Evolutionary conservation across 352 stramenopile genomes (phyloP).

Genomic region (Phytophthora chlamydospora): DNA sequence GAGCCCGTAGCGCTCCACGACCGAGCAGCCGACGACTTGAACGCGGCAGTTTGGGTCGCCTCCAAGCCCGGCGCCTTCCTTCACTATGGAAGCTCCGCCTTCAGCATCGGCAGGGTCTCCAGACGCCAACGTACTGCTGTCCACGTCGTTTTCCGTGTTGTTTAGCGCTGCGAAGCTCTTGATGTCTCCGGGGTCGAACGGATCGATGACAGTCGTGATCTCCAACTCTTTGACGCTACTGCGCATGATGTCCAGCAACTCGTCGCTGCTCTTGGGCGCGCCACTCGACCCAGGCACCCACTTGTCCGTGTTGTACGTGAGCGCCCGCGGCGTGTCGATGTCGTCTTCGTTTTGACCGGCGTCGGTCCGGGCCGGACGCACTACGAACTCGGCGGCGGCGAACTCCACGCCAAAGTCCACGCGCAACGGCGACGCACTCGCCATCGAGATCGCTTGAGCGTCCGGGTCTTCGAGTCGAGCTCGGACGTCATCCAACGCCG

Average conservation of each 20-base stretch:
- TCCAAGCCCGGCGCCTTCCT: conserved; percentile 31
- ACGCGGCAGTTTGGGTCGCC: conserved; percentile 53
- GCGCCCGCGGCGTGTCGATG: conserved; percentile 16
- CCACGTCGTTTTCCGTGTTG: conserved; percentile 48
- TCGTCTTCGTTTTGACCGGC: conserved; percentile 16
- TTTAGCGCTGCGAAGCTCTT: conserved; percentile 58
- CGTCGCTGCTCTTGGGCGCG: conserved; percentile 59
- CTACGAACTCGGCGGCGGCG: conserved; percentile 61
- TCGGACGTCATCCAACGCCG: conserved; percentile 51
- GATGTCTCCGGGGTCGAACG: conserved; percentile 63
- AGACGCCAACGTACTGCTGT: neutral
- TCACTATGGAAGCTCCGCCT: neutral
- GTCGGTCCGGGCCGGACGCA: conserved; percentile 5
- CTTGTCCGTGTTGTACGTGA: conserved; percentile 74
- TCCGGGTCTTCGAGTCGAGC: conserved; percentile 38
- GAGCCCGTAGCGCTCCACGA: conserved; percentile 47
- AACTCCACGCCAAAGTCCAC: conserved; percentile 74
- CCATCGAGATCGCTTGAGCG: conserved; percentile 26
- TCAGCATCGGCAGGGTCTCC: conserved; percentile 13
- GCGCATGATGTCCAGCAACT: conserved; percentile 64
- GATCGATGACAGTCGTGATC: conserved; percentile 63
- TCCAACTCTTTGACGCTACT: conserved; percentile 58
- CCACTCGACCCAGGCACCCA: conserved; percentile 60
- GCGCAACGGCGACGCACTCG: conserved; percentile 46
- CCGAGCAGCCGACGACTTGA: conserved; percentile 50